Evolutionary conservation across 805 yeast genomes (phyloP).

Genomic region (Grigorovia jiainica): DNA sequence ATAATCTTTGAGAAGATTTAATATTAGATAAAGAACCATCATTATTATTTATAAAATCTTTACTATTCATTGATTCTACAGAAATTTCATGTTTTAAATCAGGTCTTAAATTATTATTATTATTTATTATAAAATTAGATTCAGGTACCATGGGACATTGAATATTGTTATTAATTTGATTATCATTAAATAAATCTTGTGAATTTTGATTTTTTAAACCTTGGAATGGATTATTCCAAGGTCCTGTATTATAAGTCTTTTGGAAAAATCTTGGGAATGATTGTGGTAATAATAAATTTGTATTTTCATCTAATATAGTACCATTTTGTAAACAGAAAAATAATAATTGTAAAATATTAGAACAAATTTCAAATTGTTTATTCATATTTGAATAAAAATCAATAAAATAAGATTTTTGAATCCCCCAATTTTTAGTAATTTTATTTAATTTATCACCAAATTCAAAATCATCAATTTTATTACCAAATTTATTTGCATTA

Average conservation of each 20-base stretch:
- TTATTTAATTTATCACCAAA: not conserved
- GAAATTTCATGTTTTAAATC: not conserved
- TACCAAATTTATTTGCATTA: not conserved
- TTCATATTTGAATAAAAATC: conserved; percentile 11
- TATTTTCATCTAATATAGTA: conserved; percentile 11
- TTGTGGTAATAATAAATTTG: conserved; percentile 40
- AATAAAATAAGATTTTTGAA: not conserved
- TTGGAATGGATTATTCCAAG: conserved; percentile 61
- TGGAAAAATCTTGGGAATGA: conserved; percentile 61
- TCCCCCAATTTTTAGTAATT: not conserved
- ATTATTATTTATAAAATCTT: not conserved
- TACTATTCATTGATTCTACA: not conserved
- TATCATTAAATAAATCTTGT: too few relatives aligned
- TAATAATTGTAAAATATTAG: conserved; percentile 21
- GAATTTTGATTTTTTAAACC: not conserved
- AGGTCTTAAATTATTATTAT: not conserved
- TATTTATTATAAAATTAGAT: not conserved
- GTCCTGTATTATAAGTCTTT: conserved; percentile 66
- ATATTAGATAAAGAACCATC: conserved; percentile 2
- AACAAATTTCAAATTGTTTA: conserved; percentile 22
- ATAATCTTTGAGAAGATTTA: conserved; percentile 22
- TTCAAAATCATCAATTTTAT: not conserved
- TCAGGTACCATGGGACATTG: not conserved
- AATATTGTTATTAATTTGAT: too few relatives aligned
- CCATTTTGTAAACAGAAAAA: conserved; percentile 19